These are phyloP conservation scores for Petrea volubilis DNA, from an alignment of 257 asterid genomes.

Conservation along the genomic window DNA sequence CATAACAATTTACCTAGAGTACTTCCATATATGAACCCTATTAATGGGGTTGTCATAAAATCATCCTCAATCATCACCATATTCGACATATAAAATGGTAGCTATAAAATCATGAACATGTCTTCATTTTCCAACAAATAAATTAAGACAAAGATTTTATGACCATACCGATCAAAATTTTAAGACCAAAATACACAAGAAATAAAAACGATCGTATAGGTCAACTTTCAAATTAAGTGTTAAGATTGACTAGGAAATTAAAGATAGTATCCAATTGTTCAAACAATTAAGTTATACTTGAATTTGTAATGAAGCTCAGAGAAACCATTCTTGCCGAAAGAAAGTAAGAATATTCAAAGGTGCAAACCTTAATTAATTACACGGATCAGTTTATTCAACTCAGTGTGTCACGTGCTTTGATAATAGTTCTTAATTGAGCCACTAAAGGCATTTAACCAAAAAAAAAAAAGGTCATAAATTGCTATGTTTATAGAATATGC, in stretches of 20 bases:
- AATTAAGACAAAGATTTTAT: no score
- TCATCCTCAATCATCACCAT: background rate
- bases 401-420: slow-evolving; percentile 4
- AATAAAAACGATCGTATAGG: background rate
- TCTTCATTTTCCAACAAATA: background rate
- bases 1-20: no score
- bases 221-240: background rate
- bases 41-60: background rate
- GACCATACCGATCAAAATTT: background rate
- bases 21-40: background rate
- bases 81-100: background rate
- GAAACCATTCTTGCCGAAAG: background rate
- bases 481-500: background rate
- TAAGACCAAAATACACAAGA: background rate
- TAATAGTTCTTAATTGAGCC: background rate
- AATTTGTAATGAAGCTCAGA: background rate
- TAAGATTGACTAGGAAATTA: background rate
- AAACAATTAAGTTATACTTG: no score
- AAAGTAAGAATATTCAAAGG: background rate
- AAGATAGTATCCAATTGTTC: no score
- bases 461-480: background rate
- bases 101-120: background rate
- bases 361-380: background rate
- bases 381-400: background rate
- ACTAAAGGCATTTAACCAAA: slow-evolving; percentile 3